Evolutionary conservation across 495 filamentous ascomycete genomes (phyloP), one percentile per base, ranked within the genome.

Genomic region (Durotheca rogersii): DNA sequence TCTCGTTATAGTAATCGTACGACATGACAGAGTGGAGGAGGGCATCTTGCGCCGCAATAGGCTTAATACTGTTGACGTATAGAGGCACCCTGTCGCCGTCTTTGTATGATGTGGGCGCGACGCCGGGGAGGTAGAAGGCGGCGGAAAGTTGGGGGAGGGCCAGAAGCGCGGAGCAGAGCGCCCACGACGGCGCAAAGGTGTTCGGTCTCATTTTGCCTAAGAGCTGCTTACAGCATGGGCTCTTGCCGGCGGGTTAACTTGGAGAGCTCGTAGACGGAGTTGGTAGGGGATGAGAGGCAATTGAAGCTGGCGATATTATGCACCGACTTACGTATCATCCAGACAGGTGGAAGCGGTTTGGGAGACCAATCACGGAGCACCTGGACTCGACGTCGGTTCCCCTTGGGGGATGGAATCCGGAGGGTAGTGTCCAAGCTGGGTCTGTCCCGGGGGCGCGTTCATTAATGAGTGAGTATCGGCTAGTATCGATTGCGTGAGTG

Each of bases 91-190:
- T 69, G 47, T 89, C 84, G 57, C 80, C 83, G 17, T 71, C 62
- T 53, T 84, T 79, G 72, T 97, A 98, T 33, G 90, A 88, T 16
- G 86, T 90, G n/a, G 94, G 93, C 40, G 91, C 90, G 61, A 96
- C 89, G 50, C 93, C 93, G 11, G 93, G 93, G 29, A 98, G 85
- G 72, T 97, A 97, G 76, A 97, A 97, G 41, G 89, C 88, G 4
- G 84, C 71, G 14, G 86, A 77, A 23, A 88, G 68, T 35, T 77
- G 71, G 12, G 78, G 75, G 18, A 68, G 53, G 25, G 66, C 67
- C 1, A 79, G 67, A 11, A 79, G 58, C 40, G 75, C 57, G 17
- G 69, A 66, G 36, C 75, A 60, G 14, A 78, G 58, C 62, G 72
- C 76, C 72, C 64, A 58, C 21, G 70, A 67, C 30, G 76, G 73